Evolutionary conservation across 257 asterid genomes (phyloP).

Genomic region (Cordia subcordata): DNA sequence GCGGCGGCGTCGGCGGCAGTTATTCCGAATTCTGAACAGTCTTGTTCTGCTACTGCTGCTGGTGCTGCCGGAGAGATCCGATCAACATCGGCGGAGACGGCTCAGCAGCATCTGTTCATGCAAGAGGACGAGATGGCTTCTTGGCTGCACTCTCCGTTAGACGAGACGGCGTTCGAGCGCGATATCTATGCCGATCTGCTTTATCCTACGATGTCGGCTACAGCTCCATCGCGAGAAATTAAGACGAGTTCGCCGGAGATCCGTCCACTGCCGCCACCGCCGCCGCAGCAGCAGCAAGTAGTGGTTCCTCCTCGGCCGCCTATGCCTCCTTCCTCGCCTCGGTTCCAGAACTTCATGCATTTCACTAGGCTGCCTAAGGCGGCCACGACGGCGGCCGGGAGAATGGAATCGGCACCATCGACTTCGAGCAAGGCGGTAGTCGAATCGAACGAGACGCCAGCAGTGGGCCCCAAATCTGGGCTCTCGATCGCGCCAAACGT

Average conservation of each 20-base stretch:
- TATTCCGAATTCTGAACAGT: conserved; percentile 26
- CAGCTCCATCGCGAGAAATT: conserved; percentile 17
- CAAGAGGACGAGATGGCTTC: conserved; percentile 90
- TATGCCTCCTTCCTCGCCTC: conserved; percentile 15
- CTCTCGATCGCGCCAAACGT: conserved; percentile 20
- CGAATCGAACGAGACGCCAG: conserved; percentile 49
- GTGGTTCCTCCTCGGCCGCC: conserved; percentile 30
- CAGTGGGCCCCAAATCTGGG: conserved; percentile 25
- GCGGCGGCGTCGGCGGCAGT: conserved; percentile 17
- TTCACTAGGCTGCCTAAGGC: conserved; percentile 47
- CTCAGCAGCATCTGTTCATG: conserved; percentile 52
- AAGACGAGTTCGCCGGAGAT: conserved; percentile 29
- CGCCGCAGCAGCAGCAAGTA: too few species aligned
- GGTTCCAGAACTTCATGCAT: conserved; percentile 40
- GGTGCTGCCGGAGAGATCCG: conserved; percentile 37
- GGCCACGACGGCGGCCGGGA: conserved; percentile 1
- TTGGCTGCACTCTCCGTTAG: conserved; percentile 79
- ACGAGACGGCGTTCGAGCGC: conserved; percentile 64
- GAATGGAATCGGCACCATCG: conserved; percentile 31
- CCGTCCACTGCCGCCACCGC: conserved; percentile 29
- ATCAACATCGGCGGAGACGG: conserved; percentile 24
- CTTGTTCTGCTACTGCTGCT: not conserved
- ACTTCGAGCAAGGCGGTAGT: conserved; percentile 35
- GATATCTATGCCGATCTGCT: conserved; percentile 66
- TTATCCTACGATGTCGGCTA: conserved; percentile 31